Base-by-base conservation (phyloP, 2,329 filamentous ascomycete species). In the Aspergillus fischeri region DNA sequence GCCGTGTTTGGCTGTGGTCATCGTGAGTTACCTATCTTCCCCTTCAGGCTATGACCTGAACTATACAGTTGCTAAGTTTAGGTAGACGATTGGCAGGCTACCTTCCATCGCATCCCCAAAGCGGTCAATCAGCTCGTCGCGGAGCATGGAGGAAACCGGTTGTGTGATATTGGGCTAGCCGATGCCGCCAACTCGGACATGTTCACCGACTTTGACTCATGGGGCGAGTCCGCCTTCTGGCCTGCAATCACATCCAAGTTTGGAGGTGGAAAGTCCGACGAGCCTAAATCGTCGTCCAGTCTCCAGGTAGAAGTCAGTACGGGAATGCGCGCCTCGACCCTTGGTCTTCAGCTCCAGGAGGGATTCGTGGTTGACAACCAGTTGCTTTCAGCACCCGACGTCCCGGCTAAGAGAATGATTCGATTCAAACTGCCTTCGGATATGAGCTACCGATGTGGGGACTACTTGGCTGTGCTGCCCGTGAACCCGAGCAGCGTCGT, bases 401-500 rank as follows among this genome's bases (percentile, higher is more conserved):
- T 78, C 27, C 76, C 83, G 0, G 75, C 76, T 41, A 91, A 91
- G 77, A 82, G 83, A 25, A 81, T 87, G 60, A 81, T 91, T 21
- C 84, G 85, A 60, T 84, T 92, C 35, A 82, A 84, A 58, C 78
- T 93, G 1, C 89, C 90, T 0, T 81, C 79, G 0, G 83, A 81
- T 52, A 80, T 85, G 78, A 81, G 79, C 0, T 93, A 92, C 73
- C 80, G 82, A 42, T 83, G 87, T 1, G 90, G 90, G 14, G 90
- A 93, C 67, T 93, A 94, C 68, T 80, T 93, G 0, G 87, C 88
- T 0, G 78, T 92, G 2, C 77, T 92, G 1, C 90, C 90, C 0
- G 74, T 90, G 29, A 93, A 93, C 69, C 84, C 85, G 1, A 79
- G 79, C 49, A 74, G 80, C 29, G 84, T 78, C 9, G 82, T 92